Base-by-base conservation (phyloP, 2,329 filamentous ascomycete genomes). In the Hansfordia pulvinata region DNA sequence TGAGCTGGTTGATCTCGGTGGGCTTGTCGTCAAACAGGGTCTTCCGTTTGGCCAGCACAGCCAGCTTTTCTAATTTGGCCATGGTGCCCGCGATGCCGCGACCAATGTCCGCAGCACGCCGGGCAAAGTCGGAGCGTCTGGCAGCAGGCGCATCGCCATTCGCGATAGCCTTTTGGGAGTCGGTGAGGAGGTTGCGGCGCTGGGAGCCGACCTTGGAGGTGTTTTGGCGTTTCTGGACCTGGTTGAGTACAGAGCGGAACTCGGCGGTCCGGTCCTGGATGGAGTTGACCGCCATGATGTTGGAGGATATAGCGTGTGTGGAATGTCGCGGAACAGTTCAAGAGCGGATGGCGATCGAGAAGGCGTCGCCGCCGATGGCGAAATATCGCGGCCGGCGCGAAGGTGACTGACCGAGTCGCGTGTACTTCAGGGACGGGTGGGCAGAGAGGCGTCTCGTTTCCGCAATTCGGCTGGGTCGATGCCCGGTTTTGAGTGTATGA, bases 261-360 rank as follows among this genome's bases (percentile, higher is more conserved):
- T 98, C 90, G 47, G 75, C 69, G 31, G 90, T 98, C 47, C 90
- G 83, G 61, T 98, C 90, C 63, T 98, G 90, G 52, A 96, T 93
- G 27, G 85, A 88, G 33, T 65, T 51, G 47, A 73, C 64, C 30
- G 70, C 69, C 72, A 77, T 77, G 27, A 34, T 49, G 48, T n/a
- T n/a, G n/a, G n/a, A n/a, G n/a, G n/a, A n/a, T n/a, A n/a, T n/a
- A n/a, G n/a, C n/a, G n/a, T n/a, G n/a, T n/a, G n/a, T n/a, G n/a
- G n/a, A n/a, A n/a, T n/a, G n/a, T n/a, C n/a, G n/a, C n/a, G n/a
- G n/a, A n/a, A n/a, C n/a, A n/a, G n/a, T n/a, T n/a, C n/a, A n/a
- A n/a, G n/a, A n/a, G n/a, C n/a, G n/a, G n/a, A n/a, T n/a, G n/a
- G n/a, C n/a, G n/a, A n/a, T n/a, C n/a, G n/a, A n/a, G n/a, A n/a